Base-by-base conservation (phyloP, 1,139 yeast species). In the Meyerozyma smithsonii region DNA sequence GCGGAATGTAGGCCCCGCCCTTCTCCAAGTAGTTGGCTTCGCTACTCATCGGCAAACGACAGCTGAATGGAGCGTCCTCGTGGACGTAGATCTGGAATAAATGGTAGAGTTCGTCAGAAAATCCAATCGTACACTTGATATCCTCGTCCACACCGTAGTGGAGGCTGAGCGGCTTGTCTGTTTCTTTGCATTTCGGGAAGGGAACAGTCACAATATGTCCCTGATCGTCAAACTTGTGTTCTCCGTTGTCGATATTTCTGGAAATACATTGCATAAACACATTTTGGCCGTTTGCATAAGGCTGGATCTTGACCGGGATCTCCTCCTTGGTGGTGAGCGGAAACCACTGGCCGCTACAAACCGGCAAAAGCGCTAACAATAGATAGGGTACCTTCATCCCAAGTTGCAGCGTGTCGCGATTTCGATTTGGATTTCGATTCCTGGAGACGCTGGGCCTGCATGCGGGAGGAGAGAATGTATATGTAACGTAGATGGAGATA, bases 1-100 rank as follows among this genome's bases (percentile, higher is more conserved):
- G 59, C 2, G 92, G 92, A 8, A 84, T 58, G 35, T 55, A 66
- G 3, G 79, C 77, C 1, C 78, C 79, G 1, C 79, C 76, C 46
- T 64, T 61, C 44, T 68, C 75, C 39, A 66, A 54, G 38, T 64
- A 63, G 45, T 69, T 59, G 19, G 63, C 55, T 40, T 72, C 74
- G 8, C 69, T 64, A 42, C 74, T 64, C 36, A 74, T 50, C 3
- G 84, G 84, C 19, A 82, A 51, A 42, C 85, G 67, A 58, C 94
- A 84, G 42, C 85, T 74, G 54, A 80, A 79, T 20, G 94, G 94
- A 3, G 74, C 81, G 56, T 84, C 94, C 56, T 83, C 85, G 55
- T 84, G 94, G 40, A 84, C 67, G 53, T 84, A 83, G 39, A 84
- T 64, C 60, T 84, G 92, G 57, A 84, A 82, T 44, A 84, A 59